phyloP scores from a whole-genome alignment of 1,139 yeast species.

The Diutina mesorugosa region DNA sequence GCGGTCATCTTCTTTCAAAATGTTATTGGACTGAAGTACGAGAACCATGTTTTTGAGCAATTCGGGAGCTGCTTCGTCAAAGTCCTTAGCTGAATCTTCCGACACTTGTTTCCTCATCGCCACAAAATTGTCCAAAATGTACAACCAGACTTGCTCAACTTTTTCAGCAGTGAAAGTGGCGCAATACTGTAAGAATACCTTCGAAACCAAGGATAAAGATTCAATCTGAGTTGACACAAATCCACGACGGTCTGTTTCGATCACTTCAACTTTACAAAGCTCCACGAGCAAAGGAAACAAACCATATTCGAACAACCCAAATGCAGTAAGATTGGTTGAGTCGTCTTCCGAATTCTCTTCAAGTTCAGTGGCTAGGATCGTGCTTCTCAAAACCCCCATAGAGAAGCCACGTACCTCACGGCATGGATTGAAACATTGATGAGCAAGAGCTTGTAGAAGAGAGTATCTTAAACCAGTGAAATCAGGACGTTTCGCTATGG shows the following conservation, averaged over 20 bases:
- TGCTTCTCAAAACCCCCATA: slow-evolving; percentile 36
- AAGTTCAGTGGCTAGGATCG: slow-evolving; percentile 18
- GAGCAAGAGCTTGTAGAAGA: slow-evolving; percentile 66
- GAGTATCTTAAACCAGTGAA: slow-evolving; percentile 24
- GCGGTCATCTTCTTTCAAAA: slow-evolving; percentile 12
- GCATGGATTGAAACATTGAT: slow-evolving; percentile 83
- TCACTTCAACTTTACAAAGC: slow-evolving; percentile 52
- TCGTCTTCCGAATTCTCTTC: slow-evolving; percentile 13
- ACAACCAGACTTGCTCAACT: slow-evolving; percentile 20
- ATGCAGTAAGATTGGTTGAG: slow-evolving; percentile 22
- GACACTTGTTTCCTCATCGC: slow-evolving; percentile 13
- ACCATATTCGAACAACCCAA: slow-evolving; percentile 57
- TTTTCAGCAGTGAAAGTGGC: slow-evolving; percentile 14
- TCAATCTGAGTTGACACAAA: slow-evolving; percentile 55
- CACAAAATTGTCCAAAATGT: slow-evolving; percentile 19
- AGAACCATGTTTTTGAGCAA: slow-evolving; percentile 46
- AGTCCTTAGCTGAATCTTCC: slow-evolving; percentile 16
- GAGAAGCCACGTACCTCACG: slow-evolving; percentile 63
- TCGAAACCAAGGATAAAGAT: slow-evolving; percentile 54
- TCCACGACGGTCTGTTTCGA: slow-evolving; percentile 51
- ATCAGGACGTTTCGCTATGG: slow-evolving; percentile 18
- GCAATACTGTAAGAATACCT: slow-evolving; percentile 44
- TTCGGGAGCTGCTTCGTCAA: slow-evolving; percentile 50
- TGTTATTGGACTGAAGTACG: slow-evolving; percentile 19
- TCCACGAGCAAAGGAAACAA: slow-evolving; percentile 64